A percentile compares a stretch with the other conserved stretches of the same genome.
Conservation (phyloP, 305 asterid genomes). For the Fraxinus dipetala region DNA sequence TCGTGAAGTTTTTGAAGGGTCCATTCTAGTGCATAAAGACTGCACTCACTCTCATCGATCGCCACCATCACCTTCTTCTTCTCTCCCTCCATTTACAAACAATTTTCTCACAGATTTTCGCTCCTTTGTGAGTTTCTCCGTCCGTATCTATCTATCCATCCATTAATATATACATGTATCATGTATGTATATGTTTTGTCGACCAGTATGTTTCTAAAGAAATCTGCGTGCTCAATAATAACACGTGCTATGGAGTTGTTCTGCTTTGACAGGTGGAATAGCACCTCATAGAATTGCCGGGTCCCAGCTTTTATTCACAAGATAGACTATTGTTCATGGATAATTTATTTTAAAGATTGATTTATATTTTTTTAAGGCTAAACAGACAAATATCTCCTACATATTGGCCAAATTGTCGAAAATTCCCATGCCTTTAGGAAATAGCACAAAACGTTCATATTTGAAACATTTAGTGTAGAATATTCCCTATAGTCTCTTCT, state of each 20-base stretch:
- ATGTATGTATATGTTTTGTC: background rate
- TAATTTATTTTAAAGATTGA: no score
- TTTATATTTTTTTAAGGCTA: no score
- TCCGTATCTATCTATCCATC: background rate
- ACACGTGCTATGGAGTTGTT: background rate
- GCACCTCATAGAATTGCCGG: background rate
- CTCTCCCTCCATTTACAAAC: background rate
- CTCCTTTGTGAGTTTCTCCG: background rate
- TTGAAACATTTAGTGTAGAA: no score
- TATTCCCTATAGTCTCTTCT: no score
- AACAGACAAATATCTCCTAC: no score
- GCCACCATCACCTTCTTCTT: background rate
- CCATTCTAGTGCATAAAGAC: conserved; percentile 14
- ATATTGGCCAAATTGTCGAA: no score
- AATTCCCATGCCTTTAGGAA: no score
- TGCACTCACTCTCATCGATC: background rate
- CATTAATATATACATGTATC: background rate
- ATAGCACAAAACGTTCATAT: background rate
- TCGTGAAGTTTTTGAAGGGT: conserved; percentile 38
- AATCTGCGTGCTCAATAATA: background rate
- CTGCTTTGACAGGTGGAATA: background rate
- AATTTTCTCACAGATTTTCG: background rate
- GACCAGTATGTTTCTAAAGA: background rate
- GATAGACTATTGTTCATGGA: background rate
- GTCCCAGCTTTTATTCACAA: background rate